Conservation (phyloP, 805 yeast genomes). For the Naumovozyma dairenensis region DNA sequence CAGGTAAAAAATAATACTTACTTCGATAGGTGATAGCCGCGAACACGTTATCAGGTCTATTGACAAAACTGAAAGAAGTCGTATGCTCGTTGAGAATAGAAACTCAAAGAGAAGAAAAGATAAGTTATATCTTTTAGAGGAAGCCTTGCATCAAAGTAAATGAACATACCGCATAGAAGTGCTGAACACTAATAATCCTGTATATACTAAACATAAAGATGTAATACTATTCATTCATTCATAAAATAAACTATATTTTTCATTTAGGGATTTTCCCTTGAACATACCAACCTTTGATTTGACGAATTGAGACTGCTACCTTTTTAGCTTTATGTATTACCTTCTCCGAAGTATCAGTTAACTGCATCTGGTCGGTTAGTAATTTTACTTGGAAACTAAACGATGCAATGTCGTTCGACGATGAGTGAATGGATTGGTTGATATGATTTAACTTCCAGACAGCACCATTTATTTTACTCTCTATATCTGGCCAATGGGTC, state of each 20-base stretch:
- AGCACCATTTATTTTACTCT: too few species aligned
- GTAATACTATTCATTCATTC: too few species aligned
- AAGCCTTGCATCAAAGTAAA: background rate
- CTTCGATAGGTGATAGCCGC: too few species aligned
- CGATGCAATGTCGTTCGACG: conserved; percentile 17
- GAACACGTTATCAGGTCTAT: too few species aligned
- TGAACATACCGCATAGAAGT: background rate
- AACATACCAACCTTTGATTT: conserved; percentile 34
- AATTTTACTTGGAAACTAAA: conserved; percentile 25
- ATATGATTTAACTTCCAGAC: conserved; percentile 19
- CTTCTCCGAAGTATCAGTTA: conserved; percentile 4
- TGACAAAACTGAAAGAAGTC: too few species aligned
- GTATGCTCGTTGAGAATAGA: too few species aligned
- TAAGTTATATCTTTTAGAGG: background rate
- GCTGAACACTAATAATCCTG: too few species aligned
- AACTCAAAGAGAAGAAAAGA: too few species aligned
- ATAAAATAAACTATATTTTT: background rate
- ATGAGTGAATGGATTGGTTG: conserved; percentile 10
- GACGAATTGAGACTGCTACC: conserved; percentile 26
- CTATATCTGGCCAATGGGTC: too few species aligned
- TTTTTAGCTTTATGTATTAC: conserved; percentile 6
- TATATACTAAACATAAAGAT: too few species aligned
- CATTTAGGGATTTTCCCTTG: conserved; percentile 28
- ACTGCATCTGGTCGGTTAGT: conserved; percentile 16
- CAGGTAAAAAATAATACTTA: too few species aligned